Percentiles rank a stretch among this genome's conserved stretches.
Conservation (phyloP, 345 rosid species). For the Lepidium didymum region DNA sequence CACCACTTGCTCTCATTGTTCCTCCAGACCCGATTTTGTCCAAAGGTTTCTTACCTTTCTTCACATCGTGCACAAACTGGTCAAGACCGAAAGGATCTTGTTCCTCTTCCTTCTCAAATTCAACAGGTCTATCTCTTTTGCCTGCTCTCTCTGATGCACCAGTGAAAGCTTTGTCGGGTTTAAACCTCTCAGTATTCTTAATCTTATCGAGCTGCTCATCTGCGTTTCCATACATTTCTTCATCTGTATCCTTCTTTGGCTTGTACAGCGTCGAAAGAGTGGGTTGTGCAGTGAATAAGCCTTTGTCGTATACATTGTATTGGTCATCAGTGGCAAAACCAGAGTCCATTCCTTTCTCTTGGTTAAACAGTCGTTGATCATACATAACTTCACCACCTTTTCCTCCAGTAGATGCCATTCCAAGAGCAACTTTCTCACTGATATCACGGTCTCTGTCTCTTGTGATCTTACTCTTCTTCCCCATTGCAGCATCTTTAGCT, state of each 20-base stretch:
- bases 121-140: slow-evolving; percentile 69
- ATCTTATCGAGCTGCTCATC: slow-evolving; percentile 73
- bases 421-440: slow-evolving; percentile 91
- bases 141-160: no score
- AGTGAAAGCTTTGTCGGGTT: no score
- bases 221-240: slow-evolving; percentile 72
- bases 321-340: slow-evolving; percentile 93
- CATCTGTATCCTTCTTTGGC: slow-evolving; percentile 72
- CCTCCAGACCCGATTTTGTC: slow-evolving; percentile 59
- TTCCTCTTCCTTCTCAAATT: slow-evolving; percentile 74
- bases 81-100: slow-evolving; percentile 81
- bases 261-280: slow-evolving; percentile 78
- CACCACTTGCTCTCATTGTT: slow-evolving; percentile 53
- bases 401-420: slow-evolving; percentile 78
- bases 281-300: slow-evolving; percentile 75
- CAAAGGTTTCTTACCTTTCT: slow-evolving; percentile 63
- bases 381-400: slow-evolving; percentile 86
- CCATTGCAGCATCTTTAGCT: slow-evolving; percentile 68
- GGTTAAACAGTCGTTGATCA: slow-evolving; percentile 86
- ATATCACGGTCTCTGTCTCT: slow-evolving; percentile 85
- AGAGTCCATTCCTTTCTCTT: slow-evolving; percentile 95
- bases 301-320: slow-evolving; percentile 81
- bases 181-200: slow-evolving; percentile 61
- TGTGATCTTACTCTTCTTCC: slow-evolving; percentile 87
- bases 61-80: slow-evolving; percentile 64